Base-by-base conservation (phyloP, 2,329 filamentous ascomycete species). In the Penicillium sp. region DNA sequence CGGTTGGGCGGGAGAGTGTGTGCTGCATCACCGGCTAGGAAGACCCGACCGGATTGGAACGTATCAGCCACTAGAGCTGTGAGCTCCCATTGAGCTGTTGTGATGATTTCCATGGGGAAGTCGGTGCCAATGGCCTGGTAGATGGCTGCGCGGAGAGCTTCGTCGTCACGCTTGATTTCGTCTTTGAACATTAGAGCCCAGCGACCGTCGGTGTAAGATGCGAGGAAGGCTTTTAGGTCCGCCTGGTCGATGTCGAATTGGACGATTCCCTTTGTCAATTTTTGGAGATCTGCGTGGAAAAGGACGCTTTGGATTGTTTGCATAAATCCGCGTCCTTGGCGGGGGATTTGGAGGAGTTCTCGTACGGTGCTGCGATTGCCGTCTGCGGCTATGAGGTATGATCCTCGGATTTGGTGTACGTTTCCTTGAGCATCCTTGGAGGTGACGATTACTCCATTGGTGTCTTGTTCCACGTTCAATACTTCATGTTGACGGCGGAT, bases 321-420 rank as follows among this genome's bases (percentile, higher is more conserved):
- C 59, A 67, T 63, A 39, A 53, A 54, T 3, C 65, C 66, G 22
- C 58, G 60, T 26, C 65, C 66, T 10, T 52, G 22, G 11, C 63
- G 61, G 16, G 59, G 52, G 9, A 68, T 68, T 22, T 58, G 53
- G 13, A 66, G 58, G 2, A 57, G 35, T 35, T 65, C 56, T 3
- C 64, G 63, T n/a, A 67, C 54, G 7, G 50, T 56, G 33, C 66
- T 66, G 24, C 57, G 59, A 43, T 58, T 27, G 11, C 76, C 76
- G 49, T 78, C 77, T 31, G 72, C 74, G 13, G 74, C 74, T 19
- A 79, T 70, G 19, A 78, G 61, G 52, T 78, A 78, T 2, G 69
- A 64, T 8, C 68, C 71, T 3, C 53, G 52, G n/a, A 78, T 50
- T 5, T 55, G 63, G 1, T 50, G 46, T 33, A 57, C 37, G 9